Conservation (phyloP, 495 filamentous ascomycete species). For the Choiromyces venosus region DNA sequence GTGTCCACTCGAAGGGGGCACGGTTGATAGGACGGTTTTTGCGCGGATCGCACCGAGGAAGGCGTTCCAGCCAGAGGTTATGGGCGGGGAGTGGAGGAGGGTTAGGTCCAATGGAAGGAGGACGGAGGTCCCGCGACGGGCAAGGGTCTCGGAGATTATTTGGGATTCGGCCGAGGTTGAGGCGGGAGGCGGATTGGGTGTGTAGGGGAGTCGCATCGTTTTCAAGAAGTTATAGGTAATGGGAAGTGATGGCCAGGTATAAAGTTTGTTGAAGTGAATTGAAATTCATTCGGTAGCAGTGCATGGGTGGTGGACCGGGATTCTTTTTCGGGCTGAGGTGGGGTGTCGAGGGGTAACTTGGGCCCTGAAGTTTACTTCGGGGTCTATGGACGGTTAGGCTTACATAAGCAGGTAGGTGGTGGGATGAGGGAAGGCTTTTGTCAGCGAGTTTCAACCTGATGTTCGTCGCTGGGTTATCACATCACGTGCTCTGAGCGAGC, state of each 20-base stretch:
- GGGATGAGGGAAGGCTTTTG: too few species aligned
- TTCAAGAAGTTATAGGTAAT: conserved; percentile 4
- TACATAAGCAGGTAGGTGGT: too few species aligned
- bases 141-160: conserved; percentile 57
- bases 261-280: too few species aligned
- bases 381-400: too few species aligned
- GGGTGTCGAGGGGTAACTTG: too few species aligned
- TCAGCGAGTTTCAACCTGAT: too few species aligned
- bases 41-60: conserved; percentile 72
- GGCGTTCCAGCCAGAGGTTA: conserved; percentile 75
- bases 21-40: conserved; percentile 60
- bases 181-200: conserved; percentile 53
- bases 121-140: conserved; percentile 58
- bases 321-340: too few species aligned
- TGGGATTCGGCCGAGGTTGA: conserved; percentile 46
- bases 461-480: too few species aligned
- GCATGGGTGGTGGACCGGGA: too few species aligned
- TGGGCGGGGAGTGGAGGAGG: conserved; percentile 64
- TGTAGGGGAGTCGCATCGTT: conserved; percentile 70
- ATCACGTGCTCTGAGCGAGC: too few species aligned
- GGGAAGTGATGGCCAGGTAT: neutral
- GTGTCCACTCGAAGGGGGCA: conserved; percentile 74
- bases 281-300: too few species aligned
- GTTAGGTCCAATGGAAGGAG: conserved; percentile 67
- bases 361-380: too few species aligned